phyloP scores from a whole-genome alignment of 2,329 filamentous ascomycete species.

The Colletotrichum sp. region DNA sequence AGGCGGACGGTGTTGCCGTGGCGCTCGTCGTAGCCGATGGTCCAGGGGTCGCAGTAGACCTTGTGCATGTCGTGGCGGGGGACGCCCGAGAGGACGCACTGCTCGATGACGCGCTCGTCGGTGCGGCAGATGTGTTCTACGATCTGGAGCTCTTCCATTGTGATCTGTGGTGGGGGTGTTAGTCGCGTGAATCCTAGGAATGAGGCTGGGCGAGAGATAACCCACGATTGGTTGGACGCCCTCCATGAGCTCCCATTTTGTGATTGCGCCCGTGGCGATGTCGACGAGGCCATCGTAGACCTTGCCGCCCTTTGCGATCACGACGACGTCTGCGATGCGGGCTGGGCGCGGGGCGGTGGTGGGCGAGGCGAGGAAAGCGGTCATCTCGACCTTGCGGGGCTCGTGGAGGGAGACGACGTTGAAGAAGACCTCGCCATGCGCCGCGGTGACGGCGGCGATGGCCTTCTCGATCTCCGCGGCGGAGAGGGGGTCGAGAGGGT shows the following conservation, averaged over 20 bases:
- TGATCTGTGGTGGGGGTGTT: conserved; percentile 61
- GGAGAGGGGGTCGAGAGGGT: conserved; percentile 81
- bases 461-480: conserved; percentile 74
- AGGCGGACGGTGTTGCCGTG: conserved; percentile 80
- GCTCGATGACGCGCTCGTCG: conserved; percentile 87
- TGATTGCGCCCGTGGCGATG: conserved; percentile 67
- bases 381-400: conserved; percentile 84
- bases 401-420: conserved; percentile 87
- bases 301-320: conserved; percentile 77
- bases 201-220: no score
- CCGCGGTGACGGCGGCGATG: conserved; percentile 70
- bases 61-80: conserved; percentile 87
- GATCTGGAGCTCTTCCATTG: conserved; percentile 84
- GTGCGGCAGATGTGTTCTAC: conserved; percentile 79
- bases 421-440: conserved; percentile 76
- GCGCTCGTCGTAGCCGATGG: conserved; percentile 91
- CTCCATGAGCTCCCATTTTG: conserved; percentile 75
- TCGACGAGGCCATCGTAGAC: conserved; percentile 85
- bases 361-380: conserved; percentile 75
- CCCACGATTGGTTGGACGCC: conserved; percentile 79
- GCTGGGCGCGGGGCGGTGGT: conserved; percentile 64
- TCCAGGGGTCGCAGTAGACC: conserved; percentile 96
- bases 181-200: no score
- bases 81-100: conserved; percentile 84
- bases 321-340: conserved; percentile 81